phyloP scores from a whole-genome alignment of 2,329 filamentous ascomycete genomes.

The Trichoderma gracile region DNA sequence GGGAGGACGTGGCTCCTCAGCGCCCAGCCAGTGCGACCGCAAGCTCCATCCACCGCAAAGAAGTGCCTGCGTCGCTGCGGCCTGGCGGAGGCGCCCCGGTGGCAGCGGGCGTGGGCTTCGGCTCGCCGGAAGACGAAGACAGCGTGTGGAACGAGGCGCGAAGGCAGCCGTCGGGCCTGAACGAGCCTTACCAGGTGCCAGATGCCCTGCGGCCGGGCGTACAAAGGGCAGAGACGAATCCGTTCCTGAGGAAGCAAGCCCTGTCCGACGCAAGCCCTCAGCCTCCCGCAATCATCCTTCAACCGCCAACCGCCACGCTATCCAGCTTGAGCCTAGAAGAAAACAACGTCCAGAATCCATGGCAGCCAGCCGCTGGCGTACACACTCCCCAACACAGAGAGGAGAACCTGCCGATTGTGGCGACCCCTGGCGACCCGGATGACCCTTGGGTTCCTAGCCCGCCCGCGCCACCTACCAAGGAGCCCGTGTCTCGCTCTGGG shows the following conservation, averaged over 20 bases:
- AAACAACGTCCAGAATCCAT: slow-evolving; percentile 40
- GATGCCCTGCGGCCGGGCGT: slow-evolving; percentile 39
- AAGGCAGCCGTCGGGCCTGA: slow-evolving; percentile 26
- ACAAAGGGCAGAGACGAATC: slow-evolving; percentile 50
- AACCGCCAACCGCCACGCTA: slow-evolving; percentile 42
- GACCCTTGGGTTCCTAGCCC: slow-evolving; percentile 35
- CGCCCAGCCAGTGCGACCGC: neutral
- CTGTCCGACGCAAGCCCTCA: slow-evolving; percentile 27
- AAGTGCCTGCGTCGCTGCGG: slow-evolving; percentile 38
- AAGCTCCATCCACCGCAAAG: slow-evolving; percentile 12
- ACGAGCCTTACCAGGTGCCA: slow-evolving; percentile 34
- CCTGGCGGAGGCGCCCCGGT: slow-evolving; percentile 34
- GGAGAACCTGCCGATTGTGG: slow-evolving; percentile 24
- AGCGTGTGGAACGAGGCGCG: slow-evolving; percentile 38
- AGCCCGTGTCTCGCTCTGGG: slow-evolving; percentile 34
- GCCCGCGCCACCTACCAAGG: slow-evolving; percentile 30
- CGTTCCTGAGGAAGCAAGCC: slow-evolving; percentile 53
- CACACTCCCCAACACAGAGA: slow-evolving; percentile 13
- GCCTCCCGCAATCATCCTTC: slow-evolving; percentile 1
- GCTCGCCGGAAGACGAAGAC: slow-evolving; percentile 34
- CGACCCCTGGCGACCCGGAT: slow-evolving; percentile 33
- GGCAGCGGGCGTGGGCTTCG: slow-evolving; percentile 23
- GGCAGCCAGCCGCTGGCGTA: slow-evolving; percentile 36
- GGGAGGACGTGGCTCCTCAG: slow-evolving; percentile 22
- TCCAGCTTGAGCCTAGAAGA: slow-evolving; percentile 48